A percentile compares a stretch with the other conserved stretches of the same genome.
Evolutionary conservation across 257 asterid genomes (phyloP).

Genomic region (Scutellaria galericulata): DNA sequence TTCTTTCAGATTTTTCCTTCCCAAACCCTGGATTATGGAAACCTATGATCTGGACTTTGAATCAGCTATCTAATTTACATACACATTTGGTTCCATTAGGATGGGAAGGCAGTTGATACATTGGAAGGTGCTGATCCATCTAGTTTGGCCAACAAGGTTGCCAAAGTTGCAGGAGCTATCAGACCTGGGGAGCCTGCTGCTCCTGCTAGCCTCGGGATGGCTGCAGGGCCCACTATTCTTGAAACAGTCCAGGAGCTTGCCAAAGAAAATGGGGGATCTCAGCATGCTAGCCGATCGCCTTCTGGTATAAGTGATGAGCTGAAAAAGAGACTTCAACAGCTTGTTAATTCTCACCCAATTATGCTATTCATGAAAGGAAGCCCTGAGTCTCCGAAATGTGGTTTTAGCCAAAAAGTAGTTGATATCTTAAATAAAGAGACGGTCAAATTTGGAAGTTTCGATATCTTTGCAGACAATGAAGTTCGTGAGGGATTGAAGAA

Average conservation of each 20-base stretch:
- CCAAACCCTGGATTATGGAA: not conserved
- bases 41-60: not conserved
- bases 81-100: slow-evolving; percentile 53
- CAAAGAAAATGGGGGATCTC: slow-evolving; percentile 55
- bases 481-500: slow-evolving; percentile 94
- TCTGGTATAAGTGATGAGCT: slow-evolving; percentile 48
- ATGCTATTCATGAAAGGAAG: slow-evolving; percentile 96
- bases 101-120: slow-evolving; percentile 74
- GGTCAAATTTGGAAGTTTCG: slow-evolving; percentile 85
- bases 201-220: slow-evolving; percentile 99
- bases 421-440: slow-evolving; percentile 83
- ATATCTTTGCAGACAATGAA: slow-evolving; percentile 68
- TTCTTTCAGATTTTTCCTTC: not conserved
- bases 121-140: slow-evolving; percentile 99
- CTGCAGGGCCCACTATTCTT: slow-evolving; percentile 85
- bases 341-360: slow-evolving; percentile 68
- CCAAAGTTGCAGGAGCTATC: slow-evolving; percentile 84
- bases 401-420: slow-evolving; percentile 89
- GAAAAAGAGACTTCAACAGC: slow-evolving; percentile 64
- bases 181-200: slow-evolving; percentile 84
- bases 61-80: slow-evolving; percentile 17
- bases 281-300: slow-evolving; percentile 39
- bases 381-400: slow-evolving; percentile 87
- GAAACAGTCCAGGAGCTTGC: slow-evolving; percentile 82
- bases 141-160: slow-evolving; percentile 93